These are phyloP conservation scores for Suillus bovinus DNA, from an alignment of 768 basidiomycete genomes.

Conservation along the genomic window DNA sequence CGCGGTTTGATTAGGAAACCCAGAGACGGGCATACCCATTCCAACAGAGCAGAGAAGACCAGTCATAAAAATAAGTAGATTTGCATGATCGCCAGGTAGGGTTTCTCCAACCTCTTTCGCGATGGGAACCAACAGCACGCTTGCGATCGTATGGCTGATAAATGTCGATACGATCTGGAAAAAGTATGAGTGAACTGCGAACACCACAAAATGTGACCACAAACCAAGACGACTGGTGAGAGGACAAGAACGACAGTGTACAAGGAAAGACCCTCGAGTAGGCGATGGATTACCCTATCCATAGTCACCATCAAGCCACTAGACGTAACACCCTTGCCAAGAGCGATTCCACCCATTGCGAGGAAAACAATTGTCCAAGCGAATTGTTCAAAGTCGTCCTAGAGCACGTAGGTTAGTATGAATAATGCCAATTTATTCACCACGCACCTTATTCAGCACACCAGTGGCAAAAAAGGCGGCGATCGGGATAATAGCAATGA, in stretches of 20 bases:
- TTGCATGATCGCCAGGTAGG: slow-evolving; percentile 64
- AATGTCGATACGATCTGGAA: slow-evolving; percentile 85
- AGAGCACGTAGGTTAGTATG: slow-evolving; percentile 6
- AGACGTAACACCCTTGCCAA: slow-evolving; percentile 89
- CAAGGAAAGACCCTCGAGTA: slow-evolving; percentile 62
- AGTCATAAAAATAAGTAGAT: slow-evolving; percentile 91
- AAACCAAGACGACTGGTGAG: slow-evolving; percentile 67
- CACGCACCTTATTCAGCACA: slow-evolving; percentile 83
- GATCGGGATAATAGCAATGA: slow-evolving; percentile 92
- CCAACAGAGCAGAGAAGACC: slow-evolving; percentile 91
- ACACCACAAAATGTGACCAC: slow-evolving; percentile 20
- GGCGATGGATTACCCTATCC: slow-evolving; percentile 56
- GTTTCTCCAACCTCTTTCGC: slow-evolving; percentile 87
- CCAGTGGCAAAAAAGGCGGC: slow-evolving; percentile 94
- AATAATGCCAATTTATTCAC: background rate
- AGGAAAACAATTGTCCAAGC: slow-evolving; percentile 94
- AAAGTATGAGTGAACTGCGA: background rate
- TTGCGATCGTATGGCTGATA: slow-evolving; percentile 97
- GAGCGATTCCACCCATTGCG: slow-evolving; percentile 96
- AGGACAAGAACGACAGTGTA: slow-evolving; percentile 74
- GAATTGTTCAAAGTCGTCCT: slow-evolving; percentile 96
- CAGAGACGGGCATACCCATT: slow-evolving; percentile 98
- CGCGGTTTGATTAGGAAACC: slow-evolving; percentile 99
- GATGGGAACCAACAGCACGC: slow-evolving; percentile 95
- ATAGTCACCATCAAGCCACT: slow-evolving; percentile 86